phyloP scores from a whole-genome alignment of 2,329 filamentous ascomycete species.

The Penicillium sp. region DNA sequence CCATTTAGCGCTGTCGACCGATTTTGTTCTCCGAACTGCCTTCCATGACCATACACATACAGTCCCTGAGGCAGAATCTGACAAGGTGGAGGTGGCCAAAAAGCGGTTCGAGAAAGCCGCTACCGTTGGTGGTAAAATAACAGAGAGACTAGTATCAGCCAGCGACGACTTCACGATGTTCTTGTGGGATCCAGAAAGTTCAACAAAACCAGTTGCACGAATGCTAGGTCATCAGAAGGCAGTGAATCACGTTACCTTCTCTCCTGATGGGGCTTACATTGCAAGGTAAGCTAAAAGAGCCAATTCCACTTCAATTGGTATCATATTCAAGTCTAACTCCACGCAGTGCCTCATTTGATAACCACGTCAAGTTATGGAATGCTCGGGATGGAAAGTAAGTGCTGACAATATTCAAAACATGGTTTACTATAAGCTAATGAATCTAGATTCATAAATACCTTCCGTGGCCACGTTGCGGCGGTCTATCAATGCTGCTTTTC shows the following conservation, averaged over 20 bases:
- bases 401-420: neutral
- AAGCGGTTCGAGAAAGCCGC: conserved; percentile 83
- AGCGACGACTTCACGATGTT: conserved; percentile 97
- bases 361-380: conserved; percentile 90
- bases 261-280: conserved; percentile 80
- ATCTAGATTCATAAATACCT: conserved; percentile 72
- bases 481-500: conserved; percentile 94
- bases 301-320: neutral
- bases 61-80: conserved; percentile 65
- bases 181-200: conserved; percentile 78
- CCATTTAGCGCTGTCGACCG: conserved; percentile 87
- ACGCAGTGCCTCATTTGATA: conserved; percentile 78
- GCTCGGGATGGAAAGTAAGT: conserved; percentile 61
- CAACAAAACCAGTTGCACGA: conserved; percentile 79
- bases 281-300: conserved; percentile 42
- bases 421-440: conserved; percentile 6
- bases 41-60: conserved; percentile 80
- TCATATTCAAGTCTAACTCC: neutral
- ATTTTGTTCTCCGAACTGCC: conserved; percentile 79
- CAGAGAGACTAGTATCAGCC: conserved; percentile 82
- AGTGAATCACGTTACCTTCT: conserved; percentile 93
- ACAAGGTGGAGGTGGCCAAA: conserved; percentile 69
- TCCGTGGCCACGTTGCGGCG: conserved; percentile 83
- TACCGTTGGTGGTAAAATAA: conserved; percentile 67
- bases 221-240: conserved; percentile 94